Conservation (phyloP, 2,329 filamentous ascomycete species). For the Fusarium sp. region DNA sequence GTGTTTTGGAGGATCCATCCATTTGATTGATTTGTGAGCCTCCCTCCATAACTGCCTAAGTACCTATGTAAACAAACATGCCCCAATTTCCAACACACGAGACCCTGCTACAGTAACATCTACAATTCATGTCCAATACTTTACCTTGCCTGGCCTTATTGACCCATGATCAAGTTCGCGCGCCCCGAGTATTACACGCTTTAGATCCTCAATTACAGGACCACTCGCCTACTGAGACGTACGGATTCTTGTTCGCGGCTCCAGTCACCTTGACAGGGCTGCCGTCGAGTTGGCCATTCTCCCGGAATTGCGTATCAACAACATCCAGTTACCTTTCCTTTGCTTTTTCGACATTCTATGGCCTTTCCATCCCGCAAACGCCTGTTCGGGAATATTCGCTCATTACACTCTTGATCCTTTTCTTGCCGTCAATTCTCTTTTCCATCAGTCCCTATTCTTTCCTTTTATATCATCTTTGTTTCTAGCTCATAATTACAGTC, state of each 20-base stretch:
- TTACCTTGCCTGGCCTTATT: background rate
- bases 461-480: slow-evolving; percentile 1
- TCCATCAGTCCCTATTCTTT: background rate
- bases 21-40: slow-evolving; percentile 12
- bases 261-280: slow-evolving; percentile 1
- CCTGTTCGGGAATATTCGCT: slow-evolving; percentile 24
- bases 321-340: slow-evolving; percentile 22
- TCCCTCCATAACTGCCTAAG: slow-evolving; percentile 21
- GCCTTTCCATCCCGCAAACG: slow-evolving; percentile 16
- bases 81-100: slow-evolving; percentile 13
- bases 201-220: slow-evolving; percentile 13
- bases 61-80: slow-evolving; percentile 36
- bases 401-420: slow-evolving; percentile 10
- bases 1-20: slow-evolving; percentile 26
- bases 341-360: slow-evolving; percentile 31
- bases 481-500: slow-evolving; percentile 5
- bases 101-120: slow-evolving; percentile 17
- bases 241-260: background rate
- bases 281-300: background rate
- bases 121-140: slow-evolving; percentile 13
- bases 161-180: slow-evolving; percentile 22
- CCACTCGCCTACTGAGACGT: background rate
- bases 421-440: background rate
- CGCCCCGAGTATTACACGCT: slow-evolving; percentile 8
- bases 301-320: slow-evolving; percentile 11